Evolutionary conservation across 73 alveolate genomes (phyloP).

Genomic region (Tetrahymena borealis): DNA sequence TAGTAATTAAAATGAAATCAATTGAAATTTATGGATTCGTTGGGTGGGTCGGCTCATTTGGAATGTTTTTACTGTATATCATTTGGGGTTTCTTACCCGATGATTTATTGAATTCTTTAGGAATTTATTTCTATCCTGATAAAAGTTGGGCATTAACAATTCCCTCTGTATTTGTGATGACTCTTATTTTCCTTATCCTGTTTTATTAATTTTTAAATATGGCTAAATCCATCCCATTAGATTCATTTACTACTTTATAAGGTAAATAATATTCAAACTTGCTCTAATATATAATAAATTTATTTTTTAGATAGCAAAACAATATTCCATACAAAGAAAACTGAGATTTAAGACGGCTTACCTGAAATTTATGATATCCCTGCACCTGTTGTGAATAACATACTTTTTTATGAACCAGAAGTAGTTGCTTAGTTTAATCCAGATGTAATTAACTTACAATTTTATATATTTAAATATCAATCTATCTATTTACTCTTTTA

Average conservation of each 20-base stretch:
- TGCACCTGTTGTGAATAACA: conserved; percentile 40
- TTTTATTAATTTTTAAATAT: conserved; percentile 38
- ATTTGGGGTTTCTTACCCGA: conserved; percentile 49
- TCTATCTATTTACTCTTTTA: too few species aligned
- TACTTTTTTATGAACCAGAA: conserved; percentile 38
- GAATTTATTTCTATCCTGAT: conserved; percentile 42
- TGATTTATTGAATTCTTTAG: conserved; percentile 16
- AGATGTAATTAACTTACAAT: background rate
- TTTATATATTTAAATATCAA: background rate
- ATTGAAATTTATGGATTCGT: conserved; percentile 51
- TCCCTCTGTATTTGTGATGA: conserved; percentile 24
- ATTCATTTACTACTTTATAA: conserved; percentile 20
- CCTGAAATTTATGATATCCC: conserved; percentile 52
- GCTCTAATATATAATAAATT: too few species aligned
- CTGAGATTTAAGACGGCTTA: conserved; percentile 36
- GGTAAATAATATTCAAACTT: background rate
- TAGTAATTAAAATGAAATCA: conserved; percentile 6
- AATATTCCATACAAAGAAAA: conserved; percentile 18
- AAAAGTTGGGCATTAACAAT: conserved; percentile 51
- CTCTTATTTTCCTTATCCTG: conserved; percentile 17
- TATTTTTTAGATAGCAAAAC: conserved; percentile 2
- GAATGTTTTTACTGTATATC: conserved; percentile 23
- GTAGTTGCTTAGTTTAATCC: conserved; percentile 2
- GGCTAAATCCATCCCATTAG: conserved; percentile 14
- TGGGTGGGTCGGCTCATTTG: conserved; percentile 44